These are phyloP conservation scores for Rhytidiadelphus loreus DNA, from an alignment of 225 moss, liverwort and hornwort species.

Conservation along the genomic window DNA sequence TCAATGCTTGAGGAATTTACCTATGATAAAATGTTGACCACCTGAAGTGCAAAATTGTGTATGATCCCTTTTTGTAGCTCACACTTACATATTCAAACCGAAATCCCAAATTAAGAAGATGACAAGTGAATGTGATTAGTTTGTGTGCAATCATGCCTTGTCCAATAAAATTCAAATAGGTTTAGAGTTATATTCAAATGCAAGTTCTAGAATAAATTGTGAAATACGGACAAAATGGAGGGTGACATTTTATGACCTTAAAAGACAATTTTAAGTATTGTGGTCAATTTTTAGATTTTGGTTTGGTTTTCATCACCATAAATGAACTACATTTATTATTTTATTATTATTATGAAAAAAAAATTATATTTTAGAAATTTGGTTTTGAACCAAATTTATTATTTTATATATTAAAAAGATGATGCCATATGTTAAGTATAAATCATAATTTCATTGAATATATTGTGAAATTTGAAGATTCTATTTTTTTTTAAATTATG, in stretches of 20 bases:
- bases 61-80: neutral
- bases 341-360: too few species aligned
- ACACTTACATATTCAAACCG: accelerated
- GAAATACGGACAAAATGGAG: neutral
- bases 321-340: too few species aligned
- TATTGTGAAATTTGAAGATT: neutral
- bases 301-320: neutral
- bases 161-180: neutral
- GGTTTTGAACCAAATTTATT: neutral
- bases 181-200: neutral
- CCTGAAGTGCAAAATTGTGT: neutral
- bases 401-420: neutral
- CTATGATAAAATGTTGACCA: neutral
- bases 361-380: too few species aligned
- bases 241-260: neutral
- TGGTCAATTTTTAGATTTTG: neutral
- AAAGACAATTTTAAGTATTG: neutral
- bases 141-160: neutral
- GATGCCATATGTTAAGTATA: neutral
- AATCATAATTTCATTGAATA: neutral
- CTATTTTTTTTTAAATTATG: too few species aligned
- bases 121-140: neutral
- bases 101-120: neutral
- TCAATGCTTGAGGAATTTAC: neutral
- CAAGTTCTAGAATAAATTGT: neutral